A percentile compares a stretch with the other conserved stretches of the same genome.
These are phyloP conservation scores for Candida chilensis DNA, from an alignment of 805 yeast species.

Conservation along the genomic window DNA sequence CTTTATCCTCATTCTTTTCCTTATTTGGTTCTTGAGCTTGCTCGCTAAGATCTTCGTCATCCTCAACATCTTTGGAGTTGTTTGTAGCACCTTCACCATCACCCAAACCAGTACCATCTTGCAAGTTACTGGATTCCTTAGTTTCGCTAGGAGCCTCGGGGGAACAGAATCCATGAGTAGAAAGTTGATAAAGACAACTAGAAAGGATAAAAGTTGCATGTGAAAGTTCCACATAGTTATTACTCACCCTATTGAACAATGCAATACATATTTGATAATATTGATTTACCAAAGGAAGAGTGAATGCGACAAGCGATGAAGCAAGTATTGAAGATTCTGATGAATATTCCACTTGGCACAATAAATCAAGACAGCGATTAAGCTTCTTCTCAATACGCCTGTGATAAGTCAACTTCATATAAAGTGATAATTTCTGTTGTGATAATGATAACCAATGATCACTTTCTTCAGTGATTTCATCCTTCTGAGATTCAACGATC, in stretches of 20 bases:
- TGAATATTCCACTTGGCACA: constrained; percentile 27
- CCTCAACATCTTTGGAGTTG: constrained; percentile 77
- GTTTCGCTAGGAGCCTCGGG: constrained; percentile 73
- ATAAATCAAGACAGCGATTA: constrained; percentile 17
- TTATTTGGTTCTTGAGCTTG: constrained; percentile 63
- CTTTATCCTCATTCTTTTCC: constrained; percentile 57
- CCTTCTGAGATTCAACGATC: constrained; percentile 25
- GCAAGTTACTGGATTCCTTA: constrained; percentile 49
- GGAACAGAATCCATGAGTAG: constrained; percentile 84
- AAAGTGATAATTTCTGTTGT: constrained; percentile 32
- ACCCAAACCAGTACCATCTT: constrained; percentile 88
- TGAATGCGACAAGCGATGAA: constrained; percentile 41
- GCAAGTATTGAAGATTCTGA: constrained; percentile 23
- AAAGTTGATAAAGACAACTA: constrained; percentile 45
- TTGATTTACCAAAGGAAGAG: constrained; percentile 54
- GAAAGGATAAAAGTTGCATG: constrained; percentile 56
- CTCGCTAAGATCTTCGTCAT: constrained; percentile 84
- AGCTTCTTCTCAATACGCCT: constrained; percentile 23
- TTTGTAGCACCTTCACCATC: constrained; percentile 86
- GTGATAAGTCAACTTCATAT: constrained; percentile 33
- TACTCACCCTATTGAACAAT: constrained; percentile 33
- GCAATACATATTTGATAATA: constrained; percentile 41
- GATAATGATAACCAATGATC: constrained; percentile 61
- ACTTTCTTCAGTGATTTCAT: constrained; percentile 31
- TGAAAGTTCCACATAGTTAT: constrained; percentile 43